A percentile compares a stretch with the other conserved stretches of the same genome.
Evolutionary conservation across 2,329 filamentous ascomycete species (phyloP).

Genomic region (Ascochyta viciae-villosae): DNA sequence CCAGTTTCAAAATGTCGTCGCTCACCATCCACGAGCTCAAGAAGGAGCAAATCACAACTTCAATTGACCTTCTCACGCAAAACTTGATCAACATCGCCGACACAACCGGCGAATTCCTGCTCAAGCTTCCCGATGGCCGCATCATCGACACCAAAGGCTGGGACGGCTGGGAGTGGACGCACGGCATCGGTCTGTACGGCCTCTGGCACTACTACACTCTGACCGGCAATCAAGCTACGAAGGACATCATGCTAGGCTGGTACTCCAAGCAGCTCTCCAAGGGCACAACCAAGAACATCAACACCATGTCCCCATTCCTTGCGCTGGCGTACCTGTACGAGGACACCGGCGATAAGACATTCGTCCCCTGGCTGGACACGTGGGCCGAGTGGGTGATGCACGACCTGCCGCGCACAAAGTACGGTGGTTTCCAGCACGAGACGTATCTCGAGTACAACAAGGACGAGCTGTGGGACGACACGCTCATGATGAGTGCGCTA

Average conservation of each 20-base stretch:
- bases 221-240: conserved; percentile 66
- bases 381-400: conserved; percentile 87
- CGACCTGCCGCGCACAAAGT: conserved; percentile 73
- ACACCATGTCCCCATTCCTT: conserved; percentile 81
- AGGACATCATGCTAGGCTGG: conserved; percentile 76
- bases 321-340: conserved; percentile 82
- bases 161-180: conserved; percentile 85
- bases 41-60: conserved; percentile 56
- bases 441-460: conserved; percentile 75
- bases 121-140: conserved; percentile 73
- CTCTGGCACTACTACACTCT: conserved; percentile 83
- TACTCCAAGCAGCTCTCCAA: conserved; percentile 72
- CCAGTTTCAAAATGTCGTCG: conserved; percentile 47
- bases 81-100: conserved; percentile 82
- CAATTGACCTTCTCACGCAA: conserved; percentile 72
- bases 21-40: conserved; percentile 51
- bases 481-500: conserved; percentile 86
- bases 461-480: conserved; percentile 84
- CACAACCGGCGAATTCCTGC: conserved; percentile 74
- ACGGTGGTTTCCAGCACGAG: conserved; percentile 76
- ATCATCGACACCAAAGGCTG: conserved; percentile 86
- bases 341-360: conserved; percentile 70
- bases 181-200: conserved; percentile 80
- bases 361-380: conserved; percentile 77
- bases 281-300: conserved; percentile 84